These are phyloP conservation scores for Fusarium proliferatum DNA, from an alignment of 2,329 filamentous ascomycete species.

Conservation along the genomic window DNA sequence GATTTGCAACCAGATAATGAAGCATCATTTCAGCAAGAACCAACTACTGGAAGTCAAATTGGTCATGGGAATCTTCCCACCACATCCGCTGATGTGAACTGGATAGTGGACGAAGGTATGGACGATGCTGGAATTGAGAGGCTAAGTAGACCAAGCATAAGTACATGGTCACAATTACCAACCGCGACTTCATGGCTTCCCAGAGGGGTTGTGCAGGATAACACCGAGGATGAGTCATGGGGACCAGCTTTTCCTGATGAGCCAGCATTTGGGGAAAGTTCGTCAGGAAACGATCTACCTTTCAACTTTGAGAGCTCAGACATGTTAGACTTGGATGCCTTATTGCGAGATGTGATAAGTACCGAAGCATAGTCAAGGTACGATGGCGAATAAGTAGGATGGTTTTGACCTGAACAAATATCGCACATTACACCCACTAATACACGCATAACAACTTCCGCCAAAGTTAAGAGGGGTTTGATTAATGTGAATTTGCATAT, in stretches of 20 bases:
- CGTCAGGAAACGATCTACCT: accelerated
- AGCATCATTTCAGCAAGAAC: background rate
- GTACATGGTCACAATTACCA: background rate
- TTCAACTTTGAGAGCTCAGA: background rate
- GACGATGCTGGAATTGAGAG: no score
- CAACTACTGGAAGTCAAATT: accelerated
- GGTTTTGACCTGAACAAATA: accelerated
- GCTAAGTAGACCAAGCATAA: accelerated
- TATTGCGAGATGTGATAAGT: background rate
- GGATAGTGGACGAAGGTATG: accelerated
- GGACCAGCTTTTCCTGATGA: background rate
- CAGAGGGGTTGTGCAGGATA: no score
- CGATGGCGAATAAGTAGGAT: accelerated
- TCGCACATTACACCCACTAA: background rate
- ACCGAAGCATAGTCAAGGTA: background rate
- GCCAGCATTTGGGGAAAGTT: background rate
- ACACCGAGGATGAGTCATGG: background rate
- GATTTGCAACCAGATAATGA: no score
- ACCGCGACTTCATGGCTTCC: no score
- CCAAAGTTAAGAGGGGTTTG: background rate
- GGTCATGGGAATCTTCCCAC: accelerated
- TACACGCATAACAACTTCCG: background rate
- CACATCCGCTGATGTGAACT: accelerated
- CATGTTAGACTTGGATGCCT: background rate
- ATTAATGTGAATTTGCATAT: no score